These are phyloP conservation scores for Penicillium nucicola DNA, from an alignment of 495 filamentous ascomycete genomes.

Conservation along the genomic window DNA sequence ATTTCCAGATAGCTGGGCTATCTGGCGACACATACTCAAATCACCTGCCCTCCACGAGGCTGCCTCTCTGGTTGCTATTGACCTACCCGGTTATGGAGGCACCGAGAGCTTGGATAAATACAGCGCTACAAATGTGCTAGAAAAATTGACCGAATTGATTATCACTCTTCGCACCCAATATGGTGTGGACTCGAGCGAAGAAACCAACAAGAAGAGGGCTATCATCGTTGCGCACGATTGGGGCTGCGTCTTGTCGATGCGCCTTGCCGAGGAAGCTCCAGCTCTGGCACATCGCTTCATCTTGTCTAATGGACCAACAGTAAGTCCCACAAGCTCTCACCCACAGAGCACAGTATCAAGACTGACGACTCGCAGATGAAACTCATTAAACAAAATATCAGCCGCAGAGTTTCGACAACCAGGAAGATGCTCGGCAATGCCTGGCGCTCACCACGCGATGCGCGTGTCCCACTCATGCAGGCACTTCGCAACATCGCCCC, in stretches of 20 bases:
- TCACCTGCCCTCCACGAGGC: slow-evolving; percentile 28
- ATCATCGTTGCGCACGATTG: slow-evolving; percentile 56
- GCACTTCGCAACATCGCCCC: slow-evolving; percentile 38
- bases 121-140: slow-evolving; percentile 45
- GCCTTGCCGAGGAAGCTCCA: slow-evolving; percentile 53
- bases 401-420: slow-evolving; percentile 33
- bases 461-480: slow-evolving; percentile 36
- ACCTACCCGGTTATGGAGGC: slow-evolving; percentile 56
- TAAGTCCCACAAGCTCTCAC: slow-evolving; percentile 26
- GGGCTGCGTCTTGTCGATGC: slow-evolving; percentile 50
- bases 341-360: not conserved
- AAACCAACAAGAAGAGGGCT: slow-evolving; percentile 30
- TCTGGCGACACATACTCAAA: slow-evolving; percentile 45
- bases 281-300: slow-evolving; percentile 53
- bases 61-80: slow-evolving; percentile 47
- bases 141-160: slow-evolving; percentile 49
- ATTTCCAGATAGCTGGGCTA: slow-evolving; percentile 55
- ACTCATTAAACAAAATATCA: slow-evolving; percentile 29
- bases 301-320: slow-evolving; percentile 45
- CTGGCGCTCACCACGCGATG: slow-evolving; percentile 35
- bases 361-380: slow-evolving; percentile 20
- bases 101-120: slow-evolving; percentile 46
- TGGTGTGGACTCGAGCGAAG: slow-evolving; percentile 30
- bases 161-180: slow-evolving; percentile 44
- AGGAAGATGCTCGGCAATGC: slow-evolving; percentile 47